phyloP scores from a whole-genome alignment of 495 filamentous ascomycete genomes.

The Aspergillus wentii region DNA sequence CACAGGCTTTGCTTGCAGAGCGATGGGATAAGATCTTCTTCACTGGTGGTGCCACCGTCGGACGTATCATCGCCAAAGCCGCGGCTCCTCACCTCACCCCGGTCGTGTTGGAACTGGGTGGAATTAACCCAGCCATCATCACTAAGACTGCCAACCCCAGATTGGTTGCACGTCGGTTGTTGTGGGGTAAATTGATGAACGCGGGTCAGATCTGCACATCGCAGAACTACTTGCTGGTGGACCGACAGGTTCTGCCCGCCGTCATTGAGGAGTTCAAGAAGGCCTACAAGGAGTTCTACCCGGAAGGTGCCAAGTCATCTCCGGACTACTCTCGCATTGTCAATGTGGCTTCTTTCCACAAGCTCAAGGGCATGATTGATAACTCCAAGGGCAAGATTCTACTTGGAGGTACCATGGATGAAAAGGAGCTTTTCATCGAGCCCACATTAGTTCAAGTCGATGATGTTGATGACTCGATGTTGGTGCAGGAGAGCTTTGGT shows the following conservation, averaged over 20 bases:
- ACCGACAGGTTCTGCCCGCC: constrained; percentile 61
- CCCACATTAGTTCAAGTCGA: constrained; percentile 78
- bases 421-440: constrained; percentile 74
- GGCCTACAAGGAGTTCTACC: constrained; percentile 74
- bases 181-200: constrained; percentile 85
- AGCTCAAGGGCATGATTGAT: constrained; percentile 87
- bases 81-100: constrained; percentile 90
- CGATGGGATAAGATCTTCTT: constrained; percentile 99
- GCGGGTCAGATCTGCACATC: constrained; percentile 85
- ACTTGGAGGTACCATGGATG: constrained; percentile 77
- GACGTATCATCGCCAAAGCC: constrained; percentile 83
- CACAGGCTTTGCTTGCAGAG: constrained; percentile 72
- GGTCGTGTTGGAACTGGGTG: constrained; percentile 83
- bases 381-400: constrained; percentile 76
- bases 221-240: constrained; percentile 84
- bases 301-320: constrained; percentile 69
- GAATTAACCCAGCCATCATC: constrained; percentile 85
- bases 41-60: constrained; percentile 74
- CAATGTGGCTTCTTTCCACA: constrained; percentile 68
- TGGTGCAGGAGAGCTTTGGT: constrained; percentile 82
- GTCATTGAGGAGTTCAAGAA: constrained; percentile 73
- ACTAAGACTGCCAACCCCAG: constrained; percentile 73
- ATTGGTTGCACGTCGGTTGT: constrained; percentile 75
- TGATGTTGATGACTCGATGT: constrained; percentile 68
- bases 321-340: constrained; percentile 75